Evolutionary conservation across 495 filamentous ascomycete species (phyloP).

Genomic region (Talaromyces proteolyticus): DNA sequence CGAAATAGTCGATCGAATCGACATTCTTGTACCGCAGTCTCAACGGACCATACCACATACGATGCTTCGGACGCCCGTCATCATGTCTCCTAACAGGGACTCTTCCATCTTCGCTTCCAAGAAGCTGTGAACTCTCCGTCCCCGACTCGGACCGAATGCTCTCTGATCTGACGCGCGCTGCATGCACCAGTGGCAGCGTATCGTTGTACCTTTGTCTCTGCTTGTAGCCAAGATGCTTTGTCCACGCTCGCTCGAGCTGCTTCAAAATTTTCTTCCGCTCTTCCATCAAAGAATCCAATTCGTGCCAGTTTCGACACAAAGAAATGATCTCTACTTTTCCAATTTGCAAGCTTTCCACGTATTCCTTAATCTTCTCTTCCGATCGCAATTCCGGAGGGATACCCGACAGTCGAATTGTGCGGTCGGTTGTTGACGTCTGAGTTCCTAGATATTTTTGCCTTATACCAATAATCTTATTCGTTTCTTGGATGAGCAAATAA

Average conservation of each 20-base stretch:
- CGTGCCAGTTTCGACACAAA: constrained; percentile 81
- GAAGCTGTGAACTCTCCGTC: constrained; percentile 44
- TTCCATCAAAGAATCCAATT: constrained; percentile 70
- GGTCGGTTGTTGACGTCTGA: constrained; percentile 89
- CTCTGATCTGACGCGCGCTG: constrained; percentile 29
- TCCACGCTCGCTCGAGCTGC: constrained; percentile 82
- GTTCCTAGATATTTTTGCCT: constrained; percentile 89
- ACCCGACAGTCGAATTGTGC: constrained; percentile 86
- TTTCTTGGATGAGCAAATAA: constrained; percentile 79
- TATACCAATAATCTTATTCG: constrained; percentile 72
- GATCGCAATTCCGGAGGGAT: constrained; percentile 76
- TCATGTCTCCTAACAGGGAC: constrained; percentile 30
- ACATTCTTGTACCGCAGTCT: constrained; percentile 65
- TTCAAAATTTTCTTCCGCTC: constrained; percentile 58
- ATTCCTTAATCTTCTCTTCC: constrained; percentile 77
- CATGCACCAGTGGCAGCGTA: constrained; percentile 43
- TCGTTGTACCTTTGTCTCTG: constrained; percentile 41
- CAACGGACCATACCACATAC: constrained; percentile 76
- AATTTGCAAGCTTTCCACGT: constrained; percentile 81
- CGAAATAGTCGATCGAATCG: constrained; percentile 91
- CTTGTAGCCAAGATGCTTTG: constrained; percentile 55
- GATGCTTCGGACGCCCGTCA: constrained; percentile 57
- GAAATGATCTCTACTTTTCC: constrained; percentile 91
- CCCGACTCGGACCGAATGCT: constrained; percentile 34
- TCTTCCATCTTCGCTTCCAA: constrained; percentile 35